Conservation (phyloP, 306 rosid genomes). For the Dalbergia oliveri region DNA sequence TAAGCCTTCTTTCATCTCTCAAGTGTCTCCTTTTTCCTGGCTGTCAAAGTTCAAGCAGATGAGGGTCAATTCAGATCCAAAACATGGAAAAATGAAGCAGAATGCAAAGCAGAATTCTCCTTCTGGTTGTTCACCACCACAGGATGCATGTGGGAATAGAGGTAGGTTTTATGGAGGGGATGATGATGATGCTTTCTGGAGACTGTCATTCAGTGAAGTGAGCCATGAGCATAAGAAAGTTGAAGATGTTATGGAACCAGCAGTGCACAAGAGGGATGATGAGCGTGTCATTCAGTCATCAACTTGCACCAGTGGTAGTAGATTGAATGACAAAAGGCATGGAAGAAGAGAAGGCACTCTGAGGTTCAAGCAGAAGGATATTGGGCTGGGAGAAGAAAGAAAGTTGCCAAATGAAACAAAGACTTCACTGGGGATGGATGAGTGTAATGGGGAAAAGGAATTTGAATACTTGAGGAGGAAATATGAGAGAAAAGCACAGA, state of each 20-base stretch:
- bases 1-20: constrained; percentile 71
- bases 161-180: constrained; percentile 63
- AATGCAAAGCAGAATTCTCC: constrained; percentile 56
- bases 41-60: constrained; percentile 89
- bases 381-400: constrained; percentile 42
- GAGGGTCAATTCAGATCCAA: constrained; percentile 54
- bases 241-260: constrained; percentile 46
- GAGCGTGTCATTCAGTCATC: constrained; percentile 47
- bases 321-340: constrained; percentile 46
- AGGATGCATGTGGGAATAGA: constrained; percentile 40
- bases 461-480: constrained; percentile 55
- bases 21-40: constrained; percentile 80
- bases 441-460: constrained; percentile 43
- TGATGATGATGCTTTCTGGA: constrained; percentile 73
- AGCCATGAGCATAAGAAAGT: constrained; percentile 50
- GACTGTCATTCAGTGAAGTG: constrained; percentile 79
- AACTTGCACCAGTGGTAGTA: constrained; percentile 37
- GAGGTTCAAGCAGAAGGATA: constrained; percentile 50
- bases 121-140: constrained; percentile 47
- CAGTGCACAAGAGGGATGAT: constrained; percentile 48
- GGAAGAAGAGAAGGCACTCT: constrained; percentile 52
- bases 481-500: constrained; percentile 54
- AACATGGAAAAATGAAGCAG: constrained; percentile 49
- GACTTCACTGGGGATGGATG: constrained; percentile 10
- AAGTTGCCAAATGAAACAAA: constrained; percentile 45